Conservation (phyloP, 257 asterid genomes). For the Plantago major region DNA sequence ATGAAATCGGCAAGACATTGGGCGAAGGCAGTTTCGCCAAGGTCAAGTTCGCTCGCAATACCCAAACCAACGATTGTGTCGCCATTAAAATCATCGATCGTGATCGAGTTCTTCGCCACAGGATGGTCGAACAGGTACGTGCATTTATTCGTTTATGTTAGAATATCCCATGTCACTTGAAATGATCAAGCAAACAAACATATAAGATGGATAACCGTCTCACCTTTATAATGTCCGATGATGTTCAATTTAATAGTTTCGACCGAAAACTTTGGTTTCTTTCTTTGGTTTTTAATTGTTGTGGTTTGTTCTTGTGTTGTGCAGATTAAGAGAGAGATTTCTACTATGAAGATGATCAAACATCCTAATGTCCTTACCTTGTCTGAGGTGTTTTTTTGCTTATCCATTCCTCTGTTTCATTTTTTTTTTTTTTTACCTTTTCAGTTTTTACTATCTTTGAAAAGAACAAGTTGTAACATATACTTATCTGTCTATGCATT, state of each 20-base stretch:
- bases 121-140: conserved; percentile 67
- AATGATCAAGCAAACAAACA: too few species aligned
- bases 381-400: conserved; percentile 41
- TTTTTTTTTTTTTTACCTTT: too few species aligned
- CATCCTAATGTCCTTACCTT: conserved; percentile 75
- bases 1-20: conserved; percentile 68
- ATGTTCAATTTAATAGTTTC: background rate
- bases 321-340: conserved; percentile 80
- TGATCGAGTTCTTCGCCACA: conserved; percentile 53
- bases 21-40: conserved; percentile 80
- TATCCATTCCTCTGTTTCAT: background rate
- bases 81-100: conserved; percentile 82
- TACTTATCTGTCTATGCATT: background rate
- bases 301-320: background rate
- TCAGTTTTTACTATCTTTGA: background rate
- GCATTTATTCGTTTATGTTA: background rate
- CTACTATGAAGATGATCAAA: conserved; percentile 80
- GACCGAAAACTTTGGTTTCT: background rate
- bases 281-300: background rate
- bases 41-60: conserved; percentile 60
- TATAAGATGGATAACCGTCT: background rate
- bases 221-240: too few species aligned
- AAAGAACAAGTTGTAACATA: background rate
- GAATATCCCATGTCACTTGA: too few species aligned
- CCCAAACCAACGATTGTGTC: conserved; percentile 42